Conservation (phyloP, 495 filamentous ascomycete species). For the Tuber umbilicatum region DNA sequence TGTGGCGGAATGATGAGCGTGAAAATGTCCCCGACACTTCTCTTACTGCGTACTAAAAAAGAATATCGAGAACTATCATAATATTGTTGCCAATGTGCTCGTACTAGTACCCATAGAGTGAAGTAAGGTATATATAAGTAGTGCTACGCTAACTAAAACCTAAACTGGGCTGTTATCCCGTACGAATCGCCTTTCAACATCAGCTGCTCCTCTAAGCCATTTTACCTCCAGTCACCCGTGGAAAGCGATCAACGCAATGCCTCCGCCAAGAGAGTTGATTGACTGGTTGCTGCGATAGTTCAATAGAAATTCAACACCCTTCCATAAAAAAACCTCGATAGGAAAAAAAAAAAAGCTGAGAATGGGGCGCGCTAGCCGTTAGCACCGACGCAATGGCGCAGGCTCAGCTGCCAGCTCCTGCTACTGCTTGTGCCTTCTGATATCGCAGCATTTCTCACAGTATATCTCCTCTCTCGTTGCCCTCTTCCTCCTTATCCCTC, state of each 20-base stretch:
- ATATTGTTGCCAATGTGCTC: neutral
- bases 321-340: neutral
- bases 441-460: neutral
- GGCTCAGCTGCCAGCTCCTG: neutral
- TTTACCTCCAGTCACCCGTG: neutral
- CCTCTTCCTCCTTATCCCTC: neutral
- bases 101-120: neutral
- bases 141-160: conserved; percentile 2
- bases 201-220: neutral
- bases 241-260: neutral
- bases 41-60: neutral
- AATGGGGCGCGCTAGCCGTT: neutral
- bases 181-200: neutral
- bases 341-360: neutral
- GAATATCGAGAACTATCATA: neutral
- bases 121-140: neutral
- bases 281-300: neutral
- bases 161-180: neutral
- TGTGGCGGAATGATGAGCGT: conserved; percentile 23
- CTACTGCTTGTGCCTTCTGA: conserved; percentile 2
- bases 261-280: neutral
- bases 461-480: neutral
- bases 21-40: neutral
- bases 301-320: neutral
- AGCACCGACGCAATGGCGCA: conserved; percentile 2